Percentiles rank a stretch among this genome's conserved stretches.
phyloP scores from a whole-genome alignment of 306 rosid genomes.

The Trifolium pratense region DNA sequence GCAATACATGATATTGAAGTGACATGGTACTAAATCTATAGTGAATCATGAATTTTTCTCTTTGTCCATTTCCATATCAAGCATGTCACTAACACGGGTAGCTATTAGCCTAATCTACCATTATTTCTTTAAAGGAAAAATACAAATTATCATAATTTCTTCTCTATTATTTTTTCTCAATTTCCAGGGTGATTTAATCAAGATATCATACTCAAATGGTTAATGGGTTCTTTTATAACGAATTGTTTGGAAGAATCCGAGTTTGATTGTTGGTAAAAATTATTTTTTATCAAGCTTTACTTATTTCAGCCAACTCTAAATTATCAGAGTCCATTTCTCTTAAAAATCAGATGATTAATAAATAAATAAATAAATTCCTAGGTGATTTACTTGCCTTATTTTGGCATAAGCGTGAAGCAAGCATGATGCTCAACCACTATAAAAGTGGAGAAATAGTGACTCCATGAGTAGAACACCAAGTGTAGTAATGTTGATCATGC shows the following conservation, averaged over 20 bases:
- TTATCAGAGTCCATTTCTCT: too few relatives aligned
- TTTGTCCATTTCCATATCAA: background rate
- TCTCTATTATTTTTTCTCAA: background rate
- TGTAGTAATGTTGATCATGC: conserved; percentile 15
- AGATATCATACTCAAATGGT: too few relatives aligned
- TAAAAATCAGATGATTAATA: too few relatives aligned
- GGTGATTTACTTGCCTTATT: conserved; percentile 21
- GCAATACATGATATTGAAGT: background rate
- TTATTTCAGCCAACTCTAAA: too few relatives aligned
- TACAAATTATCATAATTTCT: conserved; percentile 2
- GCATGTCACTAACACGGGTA: background rate
- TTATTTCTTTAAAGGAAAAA: background rate
- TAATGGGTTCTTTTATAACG: too few relatives aligned
- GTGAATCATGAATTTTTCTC: background rate
- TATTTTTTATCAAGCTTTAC: too few relatives aligned
- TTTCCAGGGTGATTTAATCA: background rate
- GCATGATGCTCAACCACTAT: conserved; percentile 45
- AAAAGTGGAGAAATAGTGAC: conserved; percentile 35
- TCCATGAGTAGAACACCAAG: conserved; percentile 35
- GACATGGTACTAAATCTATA: background rate
- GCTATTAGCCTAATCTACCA: background rate
- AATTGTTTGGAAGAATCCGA: too few relatives aligned
- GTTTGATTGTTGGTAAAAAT: too few relatives aligned
- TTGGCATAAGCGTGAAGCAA: conserved; percentile 53
- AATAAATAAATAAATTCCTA: too few relatives aligned